Base-by-base conservation (phyloP, 768 basidiomycete genomes). In the Clitopilus hobsonii region DNA sequence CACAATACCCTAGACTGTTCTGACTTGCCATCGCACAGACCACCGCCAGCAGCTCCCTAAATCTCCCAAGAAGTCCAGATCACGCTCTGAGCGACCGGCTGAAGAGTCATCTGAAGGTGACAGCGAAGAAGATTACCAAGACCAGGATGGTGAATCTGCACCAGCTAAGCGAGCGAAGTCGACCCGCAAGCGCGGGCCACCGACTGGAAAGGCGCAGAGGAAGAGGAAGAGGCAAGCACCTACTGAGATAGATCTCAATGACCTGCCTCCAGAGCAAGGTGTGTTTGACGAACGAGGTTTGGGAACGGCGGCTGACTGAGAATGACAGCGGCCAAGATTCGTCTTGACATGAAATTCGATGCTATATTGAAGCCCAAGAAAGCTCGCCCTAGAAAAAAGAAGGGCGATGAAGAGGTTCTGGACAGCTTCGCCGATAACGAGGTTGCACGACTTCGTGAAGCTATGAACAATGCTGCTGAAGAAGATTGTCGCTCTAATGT, bases 351-450 rank as follows among this genome's bases (percentile, higher is more conserved):
- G 79, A 79, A 85, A 62, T 83, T 98, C 56, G 92, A 96, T 56
- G 88, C 87, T 16, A 94, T 94, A 53, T 77, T 95, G 18, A 93
- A 91, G 70, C 76, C 86, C 3, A 92, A 90, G 66, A 90, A 88
- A 67, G 69, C 76, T 25, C 75, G 87, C 14, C 80, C 76, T 32
- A 83, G 84, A 60, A 93, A 91, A 73, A 87, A 88, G 66, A 91
- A 79, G 54, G 71, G 71, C n/a, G 84, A 87, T 52, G 91, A 90
- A 1, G 91, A 92, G 62, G 85, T 85, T 10, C 71, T 97, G 29
- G 96, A 98, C 64, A 81, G 81, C 20, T 88, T 88, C 60, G 91
- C 93, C 30, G 95, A 98, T 63, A 91, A 91, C 56, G 88, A 96
- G 63, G 92, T 98, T 30, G 88, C 88, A 0, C 77, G 87, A n/a